Evolutionary conservation across 2,329 filamentous ascomycete genomes (phyloP).

Genomic region (Simplicillium aogashimaense): DNA sequence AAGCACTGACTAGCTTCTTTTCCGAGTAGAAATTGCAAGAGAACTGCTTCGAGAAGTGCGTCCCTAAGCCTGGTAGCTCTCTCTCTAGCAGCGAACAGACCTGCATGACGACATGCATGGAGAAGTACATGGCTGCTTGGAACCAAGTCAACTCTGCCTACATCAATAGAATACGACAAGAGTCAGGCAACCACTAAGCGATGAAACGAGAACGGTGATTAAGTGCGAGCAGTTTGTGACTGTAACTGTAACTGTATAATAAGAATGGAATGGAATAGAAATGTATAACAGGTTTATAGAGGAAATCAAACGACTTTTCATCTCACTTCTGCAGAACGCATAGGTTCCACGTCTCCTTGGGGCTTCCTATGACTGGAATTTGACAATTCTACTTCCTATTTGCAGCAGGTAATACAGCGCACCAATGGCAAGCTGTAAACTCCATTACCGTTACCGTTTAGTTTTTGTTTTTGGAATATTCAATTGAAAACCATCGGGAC

Average conservation of each 20-base stretch:
- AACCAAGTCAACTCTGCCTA: constrained; percentile 64
- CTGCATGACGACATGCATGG: constrained; percentile 69
- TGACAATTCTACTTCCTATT: no score
- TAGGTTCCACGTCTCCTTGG: no score
- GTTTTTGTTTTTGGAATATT: no score
- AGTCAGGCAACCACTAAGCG: constrained; percentile 26
- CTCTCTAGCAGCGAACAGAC: constrained; percentile 58
- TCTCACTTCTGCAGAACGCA: background rate
- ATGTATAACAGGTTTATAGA: constrained; percentile 10
- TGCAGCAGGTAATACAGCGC: no score
- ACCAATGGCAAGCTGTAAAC: no score
- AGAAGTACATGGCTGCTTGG: constrained; percentile 78
- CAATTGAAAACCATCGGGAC: no score
- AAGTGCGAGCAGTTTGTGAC: no score
- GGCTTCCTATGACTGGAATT: no score
- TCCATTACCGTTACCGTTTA: no score
- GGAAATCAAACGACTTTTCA: constrained; percentile 10
- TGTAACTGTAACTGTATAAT: background rate
- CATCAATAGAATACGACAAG: constrained; percentile 52
- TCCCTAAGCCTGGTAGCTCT: constrained; percentile 58
- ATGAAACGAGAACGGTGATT: background rate
- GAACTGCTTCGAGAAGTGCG: constrained; percentile 71
- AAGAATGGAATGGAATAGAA: constrained; percentile 9
- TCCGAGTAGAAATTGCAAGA: constrained; percentile 62
- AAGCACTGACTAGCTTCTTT: constrained; percentile 1